phyloP scores from a whole-genome alignment of 2,329 filamentous ascomycete species.

The Colletotrichum simmondsii region DNA sequence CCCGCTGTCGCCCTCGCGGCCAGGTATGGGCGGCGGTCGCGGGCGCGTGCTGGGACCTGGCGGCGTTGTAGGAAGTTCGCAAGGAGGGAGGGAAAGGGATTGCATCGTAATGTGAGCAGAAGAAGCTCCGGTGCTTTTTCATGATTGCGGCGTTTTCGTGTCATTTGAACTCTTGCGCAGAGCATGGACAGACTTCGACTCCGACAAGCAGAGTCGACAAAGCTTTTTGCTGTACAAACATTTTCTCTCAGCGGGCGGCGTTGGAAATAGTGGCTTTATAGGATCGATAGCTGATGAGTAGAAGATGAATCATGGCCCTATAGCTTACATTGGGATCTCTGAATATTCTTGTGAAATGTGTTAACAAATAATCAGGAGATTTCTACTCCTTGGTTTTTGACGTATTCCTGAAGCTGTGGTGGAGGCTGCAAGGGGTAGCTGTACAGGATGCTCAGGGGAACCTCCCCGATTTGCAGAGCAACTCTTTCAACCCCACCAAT shows the following conservation, averaged over 20 bases:
- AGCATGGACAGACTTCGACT: constrained; percentile 1
- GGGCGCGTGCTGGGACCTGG: constrained; percentile 26
- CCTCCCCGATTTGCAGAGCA: background rate
- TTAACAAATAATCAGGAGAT: no score
- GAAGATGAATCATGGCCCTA: constrained; percentile 7
- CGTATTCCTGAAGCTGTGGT: background rate
- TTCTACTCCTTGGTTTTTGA: background rate
- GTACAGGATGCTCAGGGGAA: background rate
- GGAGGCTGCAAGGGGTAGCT: background rate
- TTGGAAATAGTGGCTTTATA: constrained; percentile 17
- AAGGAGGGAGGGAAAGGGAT: constrained; percentile 44
- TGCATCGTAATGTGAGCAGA: constrained; percentile 59
- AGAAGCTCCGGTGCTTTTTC: background rate
- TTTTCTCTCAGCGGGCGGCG: constrained; percentile 10
- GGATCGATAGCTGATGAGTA: constrained; percentile 4
- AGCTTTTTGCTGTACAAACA: background rate
- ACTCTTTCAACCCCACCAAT: background rate
- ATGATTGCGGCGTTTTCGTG: constrained; percentile 18
- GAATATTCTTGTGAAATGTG: no score
- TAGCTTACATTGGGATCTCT: no score
- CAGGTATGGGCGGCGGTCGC: constrained; percentile 27
- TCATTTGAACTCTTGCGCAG: background rate
- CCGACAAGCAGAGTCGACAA: background rate
- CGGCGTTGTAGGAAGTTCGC: constrained; percentile 24
- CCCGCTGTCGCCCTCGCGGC: constrained; percentile 12